Percentiles rank a stretch among this genome's conserved stretches.
Conservation (phyloP, 352 stramenopile species). For the Phytophthora megakarya region DNA sequence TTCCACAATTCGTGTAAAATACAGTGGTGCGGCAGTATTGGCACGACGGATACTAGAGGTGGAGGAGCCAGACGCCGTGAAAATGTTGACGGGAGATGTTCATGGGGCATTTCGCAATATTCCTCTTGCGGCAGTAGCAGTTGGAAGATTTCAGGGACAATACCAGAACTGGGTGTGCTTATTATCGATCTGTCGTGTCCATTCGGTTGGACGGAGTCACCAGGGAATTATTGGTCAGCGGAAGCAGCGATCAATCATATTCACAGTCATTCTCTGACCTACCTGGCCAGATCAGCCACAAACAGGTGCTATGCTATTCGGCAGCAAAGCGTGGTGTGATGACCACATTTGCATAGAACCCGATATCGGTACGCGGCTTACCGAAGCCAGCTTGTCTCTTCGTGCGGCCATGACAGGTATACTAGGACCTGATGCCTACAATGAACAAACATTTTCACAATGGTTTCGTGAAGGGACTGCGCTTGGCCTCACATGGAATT, state of each 20-base stretch:
- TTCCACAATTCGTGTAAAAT: not conserved
- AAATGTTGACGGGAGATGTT: constrained; percentile 10
- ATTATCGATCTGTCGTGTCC: constrained; percentile 11
- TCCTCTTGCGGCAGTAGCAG: not conserved
- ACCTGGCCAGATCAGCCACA: not conserved
- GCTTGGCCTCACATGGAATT: too few species aligned
- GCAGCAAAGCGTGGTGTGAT: constrained; percentile 20
- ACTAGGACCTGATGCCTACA: not conserved
- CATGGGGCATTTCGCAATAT: constrained; percentile 5
- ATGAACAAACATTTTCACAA: too few species aligned
- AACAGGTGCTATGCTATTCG: not conserved
- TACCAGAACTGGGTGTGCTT: not conserved
- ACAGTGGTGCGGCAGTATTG: not conserved
- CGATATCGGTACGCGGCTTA: too few species aligned
- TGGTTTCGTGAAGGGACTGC: too few species aligned
- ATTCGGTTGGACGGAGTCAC: constrained; percentile 12
- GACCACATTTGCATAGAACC: constrained; percentile 24
- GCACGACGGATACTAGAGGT: not conserved
- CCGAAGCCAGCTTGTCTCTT: not conserved
- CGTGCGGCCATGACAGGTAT: not conserved
- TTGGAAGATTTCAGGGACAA: constrained; percentile 8
- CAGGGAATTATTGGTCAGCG: constrained; percentile 1
- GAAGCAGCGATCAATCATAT: constrained; percentile 10
- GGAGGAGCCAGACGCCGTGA: not conserved
- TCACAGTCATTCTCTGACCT: not conserved